Conservation (phyloP, 257 asterid genomes). For the Plantago ovata region DNA sequence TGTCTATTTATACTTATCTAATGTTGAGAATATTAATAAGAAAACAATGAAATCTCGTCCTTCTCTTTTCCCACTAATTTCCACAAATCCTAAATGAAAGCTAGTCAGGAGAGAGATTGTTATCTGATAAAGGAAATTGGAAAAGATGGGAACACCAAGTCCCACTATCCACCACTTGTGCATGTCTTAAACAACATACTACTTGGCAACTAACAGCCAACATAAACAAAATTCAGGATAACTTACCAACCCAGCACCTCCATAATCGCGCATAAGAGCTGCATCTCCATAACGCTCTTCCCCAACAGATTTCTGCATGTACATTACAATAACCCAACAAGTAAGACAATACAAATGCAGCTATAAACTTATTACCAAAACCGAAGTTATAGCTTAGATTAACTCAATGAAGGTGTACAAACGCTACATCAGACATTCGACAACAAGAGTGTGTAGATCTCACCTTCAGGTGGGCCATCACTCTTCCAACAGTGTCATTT, state of each 20-base stretch:
- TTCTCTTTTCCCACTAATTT: no score
- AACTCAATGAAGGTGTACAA: slow-evolving; percentile 12
- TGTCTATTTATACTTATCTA: no score
- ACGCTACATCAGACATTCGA: not conserved
- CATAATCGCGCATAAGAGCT: slow-evolving; percentile 76
- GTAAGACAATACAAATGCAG: slow-evolving; percentile 14
- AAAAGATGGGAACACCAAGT: not conserved
- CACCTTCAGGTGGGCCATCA: slow-evolving; percentile 74
- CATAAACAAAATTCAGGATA: slow-evolving; percentile 21
- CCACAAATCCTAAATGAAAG: no score
- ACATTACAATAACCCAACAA: slow-evolving; percentile 20
- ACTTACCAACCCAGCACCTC: slow-evolving; percentile 94
- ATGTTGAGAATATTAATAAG: no score
- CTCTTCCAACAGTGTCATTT: slow-evolving; percentile 82
- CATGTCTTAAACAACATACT: slow-evolving; percentile 1
- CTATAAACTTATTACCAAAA: slow-evolving; percentile 12
- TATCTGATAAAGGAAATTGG: not conserved
- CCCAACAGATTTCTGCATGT: slow-evolving; percentile 67
- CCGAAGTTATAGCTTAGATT: not conserved
- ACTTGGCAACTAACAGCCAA: slow-evolving; percentile 10
- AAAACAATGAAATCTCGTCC: no score
- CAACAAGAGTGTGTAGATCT: slow-evolving; percentile 15
- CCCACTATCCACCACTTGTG: slow-evolving; percentile 1
- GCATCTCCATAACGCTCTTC: slow-evolving; percentile 88
- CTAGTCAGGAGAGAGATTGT: not conserved